Conservation (phyloP, 1,284 basidiomycete species). For the Singerocomus rubriflavus region DNA sequence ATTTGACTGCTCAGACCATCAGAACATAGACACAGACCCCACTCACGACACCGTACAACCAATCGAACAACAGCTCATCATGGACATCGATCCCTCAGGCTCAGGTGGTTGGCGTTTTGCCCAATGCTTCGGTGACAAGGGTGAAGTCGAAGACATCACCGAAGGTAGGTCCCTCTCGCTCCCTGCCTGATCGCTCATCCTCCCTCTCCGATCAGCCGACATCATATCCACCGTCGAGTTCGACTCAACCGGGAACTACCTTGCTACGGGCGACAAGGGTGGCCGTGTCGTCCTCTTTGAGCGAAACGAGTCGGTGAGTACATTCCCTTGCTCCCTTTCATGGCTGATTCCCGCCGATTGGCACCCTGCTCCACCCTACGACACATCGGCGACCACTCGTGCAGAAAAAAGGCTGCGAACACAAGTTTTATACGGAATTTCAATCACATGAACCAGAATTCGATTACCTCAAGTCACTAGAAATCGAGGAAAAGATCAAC, state of each 20-base stretch:
- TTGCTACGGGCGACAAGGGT: conserved; percentile 99
- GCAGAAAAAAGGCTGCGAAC: conserved; percentile 99
- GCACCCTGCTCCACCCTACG: conserved; percentile 5
- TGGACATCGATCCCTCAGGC: conserved; percentile 80
- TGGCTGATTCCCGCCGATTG: conserved; percentile 33
- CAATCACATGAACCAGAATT: conserved; percentile 99
- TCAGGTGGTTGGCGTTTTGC: conserved; percentile 97
- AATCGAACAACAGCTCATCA: conserved; percentile 29
- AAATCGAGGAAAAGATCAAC: conserved; percentile 99
- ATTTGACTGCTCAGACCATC: conserved; percentile 7
- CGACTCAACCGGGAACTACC: conserved; percentile 98
- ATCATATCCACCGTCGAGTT: conserved; percentile 99
- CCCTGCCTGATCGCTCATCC: conserved; percentile 28
- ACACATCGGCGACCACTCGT: not conserved
- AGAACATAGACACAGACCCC: conserved; percentile 9
- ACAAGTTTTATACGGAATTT: conserved; percentile 99
- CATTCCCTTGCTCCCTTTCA: conserved; percentile 9
- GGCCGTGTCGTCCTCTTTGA: conserved; percentile 99
- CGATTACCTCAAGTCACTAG: conserved; percentile 98
- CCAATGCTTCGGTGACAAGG: conserved; percentile 99
- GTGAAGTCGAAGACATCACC: conserved; percentile 99
- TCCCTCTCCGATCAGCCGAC: conserved; percentile 64
- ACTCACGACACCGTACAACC: conserved; percentile 11
- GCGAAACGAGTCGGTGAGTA: conserved; percentile 91
- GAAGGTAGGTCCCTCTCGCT: conserved; percentile 63